Conservation (phyloP, 371 early-diverging fungal genomes). For the Blakeslea trispora region DNA sequence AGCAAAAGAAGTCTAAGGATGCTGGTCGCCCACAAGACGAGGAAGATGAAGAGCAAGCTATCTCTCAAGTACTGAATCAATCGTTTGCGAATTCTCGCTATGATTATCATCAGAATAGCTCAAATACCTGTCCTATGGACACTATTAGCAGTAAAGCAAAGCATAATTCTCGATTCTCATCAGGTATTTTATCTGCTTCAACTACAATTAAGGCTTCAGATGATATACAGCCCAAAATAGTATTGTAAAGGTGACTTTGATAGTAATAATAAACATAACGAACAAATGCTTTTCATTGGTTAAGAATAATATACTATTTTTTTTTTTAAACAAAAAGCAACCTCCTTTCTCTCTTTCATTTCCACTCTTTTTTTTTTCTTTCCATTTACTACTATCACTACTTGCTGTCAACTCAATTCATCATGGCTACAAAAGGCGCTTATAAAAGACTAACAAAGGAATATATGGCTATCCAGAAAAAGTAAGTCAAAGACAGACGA, state of each 20-base stretch:
- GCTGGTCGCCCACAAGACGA: not conserved
- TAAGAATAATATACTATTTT: not conserved
- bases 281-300: slow-evolving; percentile 1
- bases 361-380: slow-evolving; percentile 8
- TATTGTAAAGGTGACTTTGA: not conserved
- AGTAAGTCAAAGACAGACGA: slow-evolving; percentile 23
- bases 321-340: not conserved
- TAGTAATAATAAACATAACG: not conserved
- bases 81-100: not conserved
- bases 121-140: not conserved
- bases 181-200: not conserved
- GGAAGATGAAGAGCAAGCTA: not conserved
- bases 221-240: not conserved
- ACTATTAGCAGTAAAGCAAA: not conserved
- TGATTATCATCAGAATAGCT: not conserved
- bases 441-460: slow-evolving; percentile 90
- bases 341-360: slow-evolving; percentile 7
- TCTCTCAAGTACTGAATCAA: not conserved
- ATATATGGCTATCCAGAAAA: slow-evolving; percentile 77
- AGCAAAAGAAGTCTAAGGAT: not conserved
- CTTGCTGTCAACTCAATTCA: not conserved
- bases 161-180: not conserved
- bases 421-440: slow-evolving; percentile 92
- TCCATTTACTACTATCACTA: slow-evolving; percentile 1
- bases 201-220: not conserved